Evolutionary conservation across 352 stramenopile genomes (phyloP).

Genomic region (Phytophthora cactorum): DNA sequence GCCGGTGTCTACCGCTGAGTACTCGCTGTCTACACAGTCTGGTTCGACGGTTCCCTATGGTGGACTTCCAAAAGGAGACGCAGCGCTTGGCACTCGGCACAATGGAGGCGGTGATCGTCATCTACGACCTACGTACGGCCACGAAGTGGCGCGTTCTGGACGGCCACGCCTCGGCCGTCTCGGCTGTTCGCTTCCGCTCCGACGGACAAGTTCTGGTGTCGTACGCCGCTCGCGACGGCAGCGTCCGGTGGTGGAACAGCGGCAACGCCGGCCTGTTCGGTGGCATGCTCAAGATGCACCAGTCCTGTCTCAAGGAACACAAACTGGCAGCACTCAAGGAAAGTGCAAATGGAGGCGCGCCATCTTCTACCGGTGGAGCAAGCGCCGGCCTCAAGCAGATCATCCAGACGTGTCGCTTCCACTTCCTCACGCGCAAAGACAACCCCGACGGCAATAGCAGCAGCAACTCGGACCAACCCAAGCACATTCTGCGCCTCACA

Average conservation of each 20-base stretch:
- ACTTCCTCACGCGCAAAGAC: slow-evolving; percentile 75
- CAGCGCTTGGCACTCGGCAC: slow-evolving; percentile 86
- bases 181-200: slow-evolving; percentile 68
- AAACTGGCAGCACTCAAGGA: slow-evolving; percentile 65
- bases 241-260: slow-evolving; percentile 88
- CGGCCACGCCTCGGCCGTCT: slow-evolving; percentile 76
- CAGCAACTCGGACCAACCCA: slow-evolving; percentile 35
- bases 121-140: slow-evolving; percentile 87
- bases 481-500: slow-evolving; percentile 72
- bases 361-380: slow-evolving; percentile 58
- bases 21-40: slow-evolving; percentile 84
- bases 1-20: slow-evolving; percentile 77
- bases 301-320: slow-evolving; percentile 87
- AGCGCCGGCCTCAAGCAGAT: slow-evolving; percentile 81
- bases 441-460: slow-evolving; percentile 16
- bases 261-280: slow-evolving; percentile 78
- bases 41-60: slow-evolving; percentile 86
- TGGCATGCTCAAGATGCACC: slow-evolving; percentile 89
- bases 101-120: slow-evolving; percentile 89
- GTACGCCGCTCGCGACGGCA: slow-evolving; percentile 79
- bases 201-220: slow-evolving; percentile 86
- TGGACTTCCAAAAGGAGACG: slow-evolving; percentile 89
- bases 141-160: slow-evolving; percentile 91
- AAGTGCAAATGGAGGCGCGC: slow-evolving; percentile 40
- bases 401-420: slow-evolving; percentile 86